Conservation (phyloP, 805 yeast species). For the Spathaspora gorwiae region DNA sequence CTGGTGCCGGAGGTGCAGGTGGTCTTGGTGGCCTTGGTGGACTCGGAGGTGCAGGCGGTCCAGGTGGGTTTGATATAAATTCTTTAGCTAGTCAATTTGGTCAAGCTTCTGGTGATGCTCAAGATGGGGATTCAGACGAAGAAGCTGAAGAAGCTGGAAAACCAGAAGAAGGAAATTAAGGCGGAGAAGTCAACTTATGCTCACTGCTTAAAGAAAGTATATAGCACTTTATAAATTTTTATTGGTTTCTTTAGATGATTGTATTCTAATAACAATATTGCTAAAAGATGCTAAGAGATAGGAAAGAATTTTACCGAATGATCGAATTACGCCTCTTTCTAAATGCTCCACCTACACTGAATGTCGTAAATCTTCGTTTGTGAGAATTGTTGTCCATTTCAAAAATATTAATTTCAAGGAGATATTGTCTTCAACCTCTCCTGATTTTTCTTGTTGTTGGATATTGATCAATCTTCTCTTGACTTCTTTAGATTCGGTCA, state of each 20-base stretch:
- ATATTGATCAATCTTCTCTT: too few species aligned
- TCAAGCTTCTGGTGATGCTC: slow-evolving; percentile 27
- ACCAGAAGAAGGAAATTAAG: not conserved
- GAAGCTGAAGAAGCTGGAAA: slow-evolving; percentile 15
- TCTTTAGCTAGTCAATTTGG: slow-evolving; percentile 42
- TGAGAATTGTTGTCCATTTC: slow-evolving; percentile 1
- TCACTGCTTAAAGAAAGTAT: not conserved
- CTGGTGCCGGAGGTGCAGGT: slow-evolving; percentile 30
- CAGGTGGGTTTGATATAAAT: slow-evolving; percentile 31
- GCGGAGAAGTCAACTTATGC: not conserved
- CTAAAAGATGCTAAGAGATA: not conserved
- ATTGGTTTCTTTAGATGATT: not conserved
- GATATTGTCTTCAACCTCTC: not conserved
- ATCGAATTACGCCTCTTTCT: not conserved
- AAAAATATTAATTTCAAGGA: slow-evolving; percentile 1
- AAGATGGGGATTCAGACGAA: slow-evolving; percentile 19
- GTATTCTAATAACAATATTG: not conserved
- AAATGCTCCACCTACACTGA: not conserved
- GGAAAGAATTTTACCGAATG: too few species aligned
- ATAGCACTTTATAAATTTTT: not conserved
- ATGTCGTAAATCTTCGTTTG: not conserved
- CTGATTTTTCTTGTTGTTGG: not conserved
- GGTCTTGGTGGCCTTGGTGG: slow-evolving; percentile 22
- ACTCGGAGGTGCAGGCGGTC: slow-evolving; percentile 21
- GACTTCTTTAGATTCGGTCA: too few species aligned